Conservation (phyloP, 139 green algal species). For the Micromonas commoda region DNA sequence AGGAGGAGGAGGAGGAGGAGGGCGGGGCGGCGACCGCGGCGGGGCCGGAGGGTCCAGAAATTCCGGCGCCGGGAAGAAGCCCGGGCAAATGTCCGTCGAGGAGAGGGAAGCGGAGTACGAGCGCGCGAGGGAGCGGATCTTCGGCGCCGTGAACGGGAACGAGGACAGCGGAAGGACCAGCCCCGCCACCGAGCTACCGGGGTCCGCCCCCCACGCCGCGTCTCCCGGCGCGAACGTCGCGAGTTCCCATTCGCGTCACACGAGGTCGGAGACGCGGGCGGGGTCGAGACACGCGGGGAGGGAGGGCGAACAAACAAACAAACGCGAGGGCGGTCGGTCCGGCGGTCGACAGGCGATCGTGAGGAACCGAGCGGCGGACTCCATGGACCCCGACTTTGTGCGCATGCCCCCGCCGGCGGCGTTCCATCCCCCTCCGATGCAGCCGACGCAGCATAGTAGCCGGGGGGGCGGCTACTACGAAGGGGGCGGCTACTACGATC, state of each 20-base stretch:
- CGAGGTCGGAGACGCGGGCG: not conserved
- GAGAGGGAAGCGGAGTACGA: conserved; percentile 4
- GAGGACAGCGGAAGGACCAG: not conserved
- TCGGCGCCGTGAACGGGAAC: not conserved
- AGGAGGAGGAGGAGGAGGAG: not conserved
- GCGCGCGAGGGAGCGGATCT: conserved; percentile 1
- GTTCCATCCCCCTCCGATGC: too few species aligned
- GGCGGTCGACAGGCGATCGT: not conserved
- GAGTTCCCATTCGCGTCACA: not conserved
- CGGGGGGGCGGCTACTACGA: too few species aligned
- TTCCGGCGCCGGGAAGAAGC: not conserved
- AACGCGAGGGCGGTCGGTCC: not conserved
- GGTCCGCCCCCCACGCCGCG: too few species aligned
- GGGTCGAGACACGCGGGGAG: not conserved
- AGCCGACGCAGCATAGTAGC: too few species aligned
- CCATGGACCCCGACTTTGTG: not conserved
- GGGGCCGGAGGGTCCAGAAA: not conserved
- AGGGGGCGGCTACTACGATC: too few species aligned
- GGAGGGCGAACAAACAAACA: not conserved
- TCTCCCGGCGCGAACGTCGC: too few species aligned
- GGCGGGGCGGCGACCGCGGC: not conserved
- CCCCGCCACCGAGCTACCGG: too few species aligned
- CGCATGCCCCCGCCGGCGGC: too few species aligned
- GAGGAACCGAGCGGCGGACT: not conserved
- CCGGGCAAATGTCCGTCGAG: not conserved